phyloP scores from a whole-genome alignment of 805 yeast genomes.

The Torulaspora indica region DNA sequence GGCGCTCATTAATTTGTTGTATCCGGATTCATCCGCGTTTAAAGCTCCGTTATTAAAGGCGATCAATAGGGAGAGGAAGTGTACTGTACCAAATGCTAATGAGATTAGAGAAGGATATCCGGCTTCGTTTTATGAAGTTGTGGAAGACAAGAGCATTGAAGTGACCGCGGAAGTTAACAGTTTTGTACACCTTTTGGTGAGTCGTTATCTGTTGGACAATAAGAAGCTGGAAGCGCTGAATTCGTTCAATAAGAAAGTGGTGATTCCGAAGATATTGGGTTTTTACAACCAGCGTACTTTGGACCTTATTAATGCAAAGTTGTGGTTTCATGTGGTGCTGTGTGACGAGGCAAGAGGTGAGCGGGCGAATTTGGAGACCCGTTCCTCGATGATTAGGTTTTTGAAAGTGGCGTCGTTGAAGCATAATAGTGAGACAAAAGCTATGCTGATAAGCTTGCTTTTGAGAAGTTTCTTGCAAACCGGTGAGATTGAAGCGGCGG shows the following conservation, averaged over 20 bases:
- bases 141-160: conserved; percentile 31
- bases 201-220: conserved; percentile 66
- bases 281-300: conserved; percentile 73
- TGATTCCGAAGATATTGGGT: conserved; percentile 47
- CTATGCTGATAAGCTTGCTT: conserved; percentile 77
- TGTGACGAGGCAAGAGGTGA: conserved; percentile 56
- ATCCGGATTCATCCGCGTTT: conserved; percentile 46
- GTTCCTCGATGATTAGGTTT: conserved; percentile 66
- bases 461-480: conserved; percentile 72
- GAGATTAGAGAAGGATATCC: conserved; percentile 33
- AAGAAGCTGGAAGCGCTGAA: conserved; percentile 47
- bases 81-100: conserved; percentile 36
- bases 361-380: conserved; percentile 37
- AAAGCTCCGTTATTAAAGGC: conserved; percentile 42
- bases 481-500: conserved; percentile 83
- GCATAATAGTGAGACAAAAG: conserved; percentile 89
- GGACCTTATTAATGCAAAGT: conserved; percentile 81
- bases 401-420: conserved; percentile 85
- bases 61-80: conserved; percentile 37
- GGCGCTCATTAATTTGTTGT: conserved; percentile 49
- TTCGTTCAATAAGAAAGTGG: conserved; percentile 48
- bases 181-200: conserved; percentile 73
- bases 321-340: conserved; percentile 87
- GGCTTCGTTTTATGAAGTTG: conserved; percentile 32
- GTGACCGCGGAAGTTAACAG: conserved; percentile 76